Base-by-base conservation (phyloP, 768 basidiomycete genomes). In the Tylopilus sp. region DNA sequence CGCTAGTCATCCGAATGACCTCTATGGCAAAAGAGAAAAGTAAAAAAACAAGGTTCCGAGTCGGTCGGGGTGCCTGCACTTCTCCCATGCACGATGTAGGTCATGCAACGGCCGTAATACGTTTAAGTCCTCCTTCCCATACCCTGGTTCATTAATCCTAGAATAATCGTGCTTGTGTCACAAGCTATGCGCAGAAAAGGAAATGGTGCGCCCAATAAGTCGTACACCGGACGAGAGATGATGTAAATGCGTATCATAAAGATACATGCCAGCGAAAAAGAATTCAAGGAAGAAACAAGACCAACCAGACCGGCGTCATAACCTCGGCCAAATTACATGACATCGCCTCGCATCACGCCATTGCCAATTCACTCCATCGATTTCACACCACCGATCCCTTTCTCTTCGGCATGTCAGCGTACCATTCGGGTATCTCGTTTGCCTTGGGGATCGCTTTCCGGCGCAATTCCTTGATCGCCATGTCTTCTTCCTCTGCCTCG, bases 341-440 rank as follows among this genome's bases (percentile, higher is more conserved):
- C 50, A 53, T 44, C 48, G 48, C 48, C 52, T 48, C 28, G 41
- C 47, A 63, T 63, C 61, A 60, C 12, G 44, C 52, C 57, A 51
- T 13, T 18, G 13, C 10, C 11, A 23, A 52, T 52, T 47, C 47
- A 40, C 57, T 47, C 41, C 42, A 51, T 47, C 57, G 36, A n/a
- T 40, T 11, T 61, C 59, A 52, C 52, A 55, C 48, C 48, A 36
- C 49, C 52, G 54, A 44, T 2, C 69, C 66, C 61, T 65, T 68
- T 69, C 73, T 79, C 77, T 77, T 87, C 58, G 85, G 85, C 64
- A 78, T 81, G 39, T 78, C 77, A 57, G 78, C 81, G 60, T 90
- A 90, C 88, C 88, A 90, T 56, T 82, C 83, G 11, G 88, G 88
- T 22, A 90, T 76, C 59, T 79, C 80, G 63, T 88, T 76, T 41